These are phyloP conservation scores for Fagopyrum homotropicum DNA, from an alignment of 148 eudicot species.

Conservation along the genomic window DNA sequence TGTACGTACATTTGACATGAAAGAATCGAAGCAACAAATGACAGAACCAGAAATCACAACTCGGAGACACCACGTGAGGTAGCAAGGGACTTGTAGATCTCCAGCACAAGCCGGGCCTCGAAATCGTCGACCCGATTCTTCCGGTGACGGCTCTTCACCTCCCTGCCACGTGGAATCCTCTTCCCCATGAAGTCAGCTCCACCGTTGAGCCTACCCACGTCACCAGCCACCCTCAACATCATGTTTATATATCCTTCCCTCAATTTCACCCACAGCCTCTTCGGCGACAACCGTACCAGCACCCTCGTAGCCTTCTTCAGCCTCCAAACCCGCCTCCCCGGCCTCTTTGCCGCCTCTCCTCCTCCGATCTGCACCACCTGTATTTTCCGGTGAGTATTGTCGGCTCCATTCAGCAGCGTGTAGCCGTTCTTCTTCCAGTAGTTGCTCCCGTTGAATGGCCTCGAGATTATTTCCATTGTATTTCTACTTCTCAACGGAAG, in stretches of 20 bases:
- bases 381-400: slow-evolving; percentile 22
- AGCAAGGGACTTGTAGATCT: slow-evolving; percentile 1
- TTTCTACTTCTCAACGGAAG: too few species aligned
- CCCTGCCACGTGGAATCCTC: slow-evolving; percentile 18
- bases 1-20: too few species aligned
- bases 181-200: slow-evolving; percentile 19
- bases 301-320: slow-evolving; percentile 29
- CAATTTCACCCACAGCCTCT: slow-evolving; percentile 26
- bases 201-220: slow-evolving; percentile 17
- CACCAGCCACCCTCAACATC: slow-evolving; percentile 28
- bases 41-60: neutral
- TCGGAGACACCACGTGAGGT: slow-evolving; percentile 9
- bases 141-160: neutral
- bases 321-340: slow-evolving; percentile 31
- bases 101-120: neutral
- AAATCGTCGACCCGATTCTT: slow-evolving; percentile 3
- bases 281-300: slow-evolving; percentile 23
- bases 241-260: slow-evolving; percentile 31
- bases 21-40: too few species aligned
- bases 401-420: slow-evolving; percentile 27
- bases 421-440: slow-evolving; percentile 43
- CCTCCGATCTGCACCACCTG: slow-evolving; percentile 31
- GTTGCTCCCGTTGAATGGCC: slow-evolving; percentile 30
- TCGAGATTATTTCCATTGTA: slow-evolving; percentile 27
- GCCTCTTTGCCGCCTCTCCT: neutral